phyloP scores from a whole-genome alignment of 805 yeast genomes.

The Torulaspora indica region DNA sequence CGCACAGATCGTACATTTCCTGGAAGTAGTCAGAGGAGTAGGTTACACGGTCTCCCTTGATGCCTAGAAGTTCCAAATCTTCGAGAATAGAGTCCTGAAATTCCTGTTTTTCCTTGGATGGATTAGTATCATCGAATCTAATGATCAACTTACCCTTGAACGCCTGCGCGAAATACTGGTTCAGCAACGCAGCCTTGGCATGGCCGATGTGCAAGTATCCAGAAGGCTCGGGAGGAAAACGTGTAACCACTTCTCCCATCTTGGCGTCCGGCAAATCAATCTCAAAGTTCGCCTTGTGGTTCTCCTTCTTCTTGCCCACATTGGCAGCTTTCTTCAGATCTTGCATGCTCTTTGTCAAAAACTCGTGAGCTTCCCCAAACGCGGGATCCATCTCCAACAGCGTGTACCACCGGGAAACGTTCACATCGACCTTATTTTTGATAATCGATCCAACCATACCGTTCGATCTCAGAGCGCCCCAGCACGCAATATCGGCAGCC shows the following conservation, averaged over 20 bases:
- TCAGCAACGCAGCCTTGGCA: slow-evolving; percentile 95
- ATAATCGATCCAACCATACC: slow-evolving; percentile 88
- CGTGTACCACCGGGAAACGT: slow-evolving; percentile 90
- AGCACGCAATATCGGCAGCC: slow-evolving; percentile 77
- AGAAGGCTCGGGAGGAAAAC: slow-evolving; percentile 99
- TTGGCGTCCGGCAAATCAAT: slow-evolving; percentile 88
- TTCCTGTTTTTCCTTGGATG: slow-evolving; percentile 92
- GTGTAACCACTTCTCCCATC: slow-evolving; percentile 92
- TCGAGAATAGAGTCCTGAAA: slow-evolving; percentile 91
- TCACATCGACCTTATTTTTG: slow-evolving; percentile 77
- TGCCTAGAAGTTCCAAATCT: slow-evolving; percentile 85
- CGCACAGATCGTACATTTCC: slow-evolving; percentile 80
- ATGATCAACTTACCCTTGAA: slow-evolving; percentile 95
- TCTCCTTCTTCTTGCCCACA: slow-evolving; percentile 67
- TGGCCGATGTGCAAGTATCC: slow-evolving; percentile 98
- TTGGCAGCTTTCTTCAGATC: slow-evolving; percentile 71
- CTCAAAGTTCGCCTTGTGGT: slow-evolving; percentile 91
- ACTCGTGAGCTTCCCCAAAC: slow-evolving; percentile 67
- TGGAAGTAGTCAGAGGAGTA: slow-evolving; percentile 93
- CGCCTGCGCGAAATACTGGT: slow-evolving; percentile 92
- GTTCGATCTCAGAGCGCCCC: slow-evolving; percentile 94
- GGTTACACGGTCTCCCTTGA: slow-evolving; percentile 84
- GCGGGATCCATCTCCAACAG: slow-evolving; percentile 61
- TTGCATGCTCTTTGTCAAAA: slow-evolving; percentile 59
- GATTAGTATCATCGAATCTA: slow-evolving; percentile 98